phyloP scores from a whole-genome alignment of 306 rosid species.

The Hippophae rhamnoides region DNA sequence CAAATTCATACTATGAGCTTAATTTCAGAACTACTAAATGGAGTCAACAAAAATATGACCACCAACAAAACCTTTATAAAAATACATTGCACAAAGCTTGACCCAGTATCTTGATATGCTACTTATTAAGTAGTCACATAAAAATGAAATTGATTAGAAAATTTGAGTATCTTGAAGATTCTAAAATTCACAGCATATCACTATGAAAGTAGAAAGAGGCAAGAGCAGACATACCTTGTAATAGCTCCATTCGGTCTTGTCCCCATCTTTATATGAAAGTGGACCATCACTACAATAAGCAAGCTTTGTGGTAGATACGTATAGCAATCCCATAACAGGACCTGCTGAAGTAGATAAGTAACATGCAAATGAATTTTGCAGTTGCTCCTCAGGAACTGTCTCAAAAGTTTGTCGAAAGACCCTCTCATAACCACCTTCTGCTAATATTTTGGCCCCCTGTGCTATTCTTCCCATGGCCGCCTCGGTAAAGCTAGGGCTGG shows the following conservation, averaged over 20 bases:
- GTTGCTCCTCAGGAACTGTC: constrained; percentile 66
- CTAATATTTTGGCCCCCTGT: constrained; percentile 86
- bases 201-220: too few species aligned
- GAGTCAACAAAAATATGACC: too few species aligned
- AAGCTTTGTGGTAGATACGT: constrained; percentile 65
- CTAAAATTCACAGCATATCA: too few species aligned
- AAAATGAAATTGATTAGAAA: too few species aligned
- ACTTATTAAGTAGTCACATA: too few species aligned
- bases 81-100: too few species aligned
- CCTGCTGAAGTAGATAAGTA: constrained; percentile 91
- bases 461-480: constrained; percentile 98
- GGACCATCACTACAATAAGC: constrained; percentile 87
- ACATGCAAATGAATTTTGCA: constrained; percentile 78
- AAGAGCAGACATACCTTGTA: constrained; percentile 56
- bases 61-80: too few species aligned
- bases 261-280: constrained; percentile 52
- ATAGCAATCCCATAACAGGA: constrained; percentile 61
- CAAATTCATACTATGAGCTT: too few species aligned
- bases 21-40: too few species aligned
- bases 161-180: too few species aligned
- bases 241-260: constrained; percentile 81
- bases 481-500: constrained; percentile 83
- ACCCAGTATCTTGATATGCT: too few species aligned
- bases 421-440: constrained; percentile 89
- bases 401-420: constrained; percentile 68